These are phyloP conservation scores for Gamsiella multidivaricata DNA, from an alignment of 192 early-diverging fungal species.

Conservation along the genomic window DNA sequence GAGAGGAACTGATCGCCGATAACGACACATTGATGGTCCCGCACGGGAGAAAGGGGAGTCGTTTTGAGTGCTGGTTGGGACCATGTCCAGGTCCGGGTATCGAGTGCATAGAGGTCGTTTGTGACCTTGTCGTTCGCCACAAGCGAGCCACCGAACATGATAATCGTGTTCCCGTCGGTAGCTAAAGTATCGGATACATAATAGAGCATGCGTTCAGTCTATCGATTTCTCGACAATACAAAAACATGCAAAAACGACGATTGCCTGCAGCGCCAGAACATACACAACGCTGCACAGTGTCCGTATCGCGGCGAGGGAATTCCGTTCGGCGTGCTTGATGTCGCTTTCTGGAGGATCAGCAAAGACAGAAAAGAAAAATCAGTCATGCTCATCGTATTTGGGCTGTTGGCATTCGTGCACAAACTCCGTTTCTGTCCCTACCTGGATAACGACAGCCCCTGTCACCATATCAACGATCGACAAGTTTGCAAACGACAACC, in stretches of 20 bases:
- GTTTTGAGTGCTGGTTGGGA: neutral
- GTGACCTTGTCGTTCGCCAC: conserved; percentile 10
- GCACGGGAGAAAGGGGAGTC: conserved; percentile 16
- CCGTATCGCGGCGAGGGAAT: conserved; percentile 31
- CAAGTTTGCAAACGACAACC: conserved; percentile 18
- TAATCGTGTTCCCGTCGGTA: conserved; percentile 34
- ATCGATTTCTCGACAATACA: too few relatives aligned
- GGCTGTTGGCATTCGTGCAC: neutral
- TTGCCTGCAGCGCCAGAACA: neutral
- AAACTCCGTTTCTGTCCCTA: neutral
- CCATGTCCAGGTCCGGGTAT: conserved; percentile 37
- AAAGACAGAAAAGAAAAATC: neutral
- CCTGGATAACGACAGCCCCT: conserved; percentile 33
- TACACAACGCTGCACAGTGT: conserved; percentile 43
- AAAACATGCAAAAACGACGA: neutral
- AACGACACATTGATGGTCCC: conserved; percentile 41
- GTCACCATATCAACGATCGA: conserved; percentile 29
- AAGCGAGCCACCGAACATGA: conserved; percentile 44
- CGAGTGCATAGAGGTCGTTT: conserved; percentile 29
- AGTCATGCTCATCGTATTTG: neutral
- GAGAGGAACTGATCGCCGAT: conserved; percentile 43
- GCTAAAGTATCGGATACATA: conserved; percentile 15
- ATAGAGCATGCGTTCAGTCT: too few relatives aligned
- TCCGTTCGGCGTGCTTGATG: neutral
- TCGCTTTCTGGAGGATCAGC: conserved; percentile 16